Evolutionary conservation across 192 early-diverging fungal genomes (phyloP).

Genomic region (Backusella circina): DNA sequence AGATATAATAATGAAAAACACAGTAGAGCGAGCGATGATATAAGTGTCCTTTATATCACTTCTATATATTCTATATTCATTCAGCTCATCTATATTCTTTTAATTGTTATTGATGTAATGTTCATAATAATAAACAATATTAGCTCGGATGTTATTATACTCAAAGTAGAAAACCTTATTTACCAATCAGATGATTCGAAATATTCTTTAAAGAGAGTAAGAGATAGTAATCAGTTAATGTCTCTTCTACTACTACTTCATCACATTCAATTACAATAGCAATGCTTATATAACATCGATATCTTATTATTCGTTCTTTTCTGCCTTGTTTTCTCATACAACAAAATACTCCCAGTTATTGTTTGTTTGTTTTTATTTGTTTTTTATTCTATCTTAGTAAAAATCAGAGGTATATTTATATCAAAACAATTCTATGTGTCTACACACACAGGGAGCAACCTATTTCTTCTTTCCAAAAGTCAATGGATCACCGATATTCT

Average conservation of each 20-base stretch:
- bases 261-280: no score
- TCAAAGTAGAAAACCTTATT: background rate
- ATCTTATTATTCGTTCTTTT: background rate
- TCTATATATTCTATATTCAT: background rate
- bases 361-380: background rate
- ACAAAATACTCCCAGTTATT: background rate
- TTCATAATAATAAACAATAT: background rate
- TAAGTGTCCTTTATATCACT: background rate
- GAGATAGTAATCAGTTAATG: background rate
- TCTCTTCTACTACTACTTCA: no score
- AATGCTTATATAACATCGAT: background rate
- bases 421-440: background rate
- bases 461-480: conserved; percentile 45
- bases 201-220: background rate
- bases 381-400: background rate
- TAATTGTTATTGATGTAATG: background rate
- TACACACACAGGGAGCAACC: background rate
- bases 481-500: conserved; percentile 62
- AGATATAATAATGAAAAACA: background rate
- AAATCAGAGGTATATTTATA: background rate
- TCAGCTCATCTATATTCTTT: background rate
- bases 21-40: background rate
- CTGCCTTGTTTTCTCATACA: background rate
- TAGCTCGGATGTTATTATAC: background rate
- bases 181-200: background rate